Conservation (phyloP, 345 rosid species). For the Melastoma malabathricum region DNA sequence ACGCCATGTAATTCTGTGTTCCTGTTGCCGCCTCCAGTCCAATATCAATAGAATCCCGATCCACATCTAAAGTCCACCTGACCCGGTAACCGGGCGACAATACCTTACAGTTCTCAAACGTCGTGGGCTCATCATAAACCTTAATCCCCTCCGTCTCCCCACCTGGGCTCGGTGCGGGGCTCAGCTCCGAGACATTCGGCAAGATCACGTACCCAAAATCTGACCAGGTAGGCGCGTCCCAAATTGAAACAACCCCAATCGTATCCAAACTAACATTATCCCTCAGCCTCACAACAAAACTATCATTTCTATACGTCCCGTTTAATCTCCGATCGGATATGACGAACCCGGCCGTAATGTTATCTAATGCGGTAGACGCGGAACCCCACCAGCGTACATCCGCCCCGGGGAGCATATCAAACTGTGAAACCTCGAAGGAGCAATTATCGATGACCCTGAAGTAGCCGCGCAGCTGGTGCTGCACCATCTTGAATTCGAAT, state of each 20-base stretch:
- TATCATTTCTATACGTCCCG: constrained; percentile 47
- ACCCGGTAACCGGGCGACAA: constrained; percentile 51
- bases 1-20: constrained; percentile 69
- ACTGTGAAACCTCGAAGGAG: constrained; percentile 61
- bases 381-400: constrained; percentile 92
- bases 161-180: constrained; percentile 24
- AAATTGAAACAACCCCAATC: constrained; percentile 45
- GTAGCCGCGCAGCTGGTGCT: constrained; percentile 74
- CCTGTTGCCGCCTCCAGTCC: constrained; percentile 70
- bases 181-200: constrained; percentile 16
- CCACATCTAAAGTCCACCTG: constrained; percentile 61
- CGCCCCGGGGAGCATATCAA: constrained; percentile 71
- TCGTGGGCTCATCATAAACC: constrained; percentile 30
- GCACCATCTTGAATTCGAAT: constrained; percentile 66
- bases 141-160: constrained; percentile 12
- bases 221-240: constrained; percentile 58
- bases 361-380: constrained; percentile 28
- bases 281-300: constrained; percentile 43
- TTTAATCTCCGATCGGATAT: constrained; percentile 55
- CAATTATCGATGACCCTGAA: constrained; percentile 66
- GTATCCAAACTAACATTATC: constrained; percentile 49
- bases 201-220: constrained; percentile 68
- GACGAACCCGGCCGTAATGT: constrained; percentile 55
- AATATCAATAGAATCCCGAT: constrained; percentile 46
- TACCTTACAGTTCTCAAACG: constrained; percentile 72